Conservation (phyloP, 2,329 filamentous ascomycete species). For the Aspergillus calidoustus region DNA sequence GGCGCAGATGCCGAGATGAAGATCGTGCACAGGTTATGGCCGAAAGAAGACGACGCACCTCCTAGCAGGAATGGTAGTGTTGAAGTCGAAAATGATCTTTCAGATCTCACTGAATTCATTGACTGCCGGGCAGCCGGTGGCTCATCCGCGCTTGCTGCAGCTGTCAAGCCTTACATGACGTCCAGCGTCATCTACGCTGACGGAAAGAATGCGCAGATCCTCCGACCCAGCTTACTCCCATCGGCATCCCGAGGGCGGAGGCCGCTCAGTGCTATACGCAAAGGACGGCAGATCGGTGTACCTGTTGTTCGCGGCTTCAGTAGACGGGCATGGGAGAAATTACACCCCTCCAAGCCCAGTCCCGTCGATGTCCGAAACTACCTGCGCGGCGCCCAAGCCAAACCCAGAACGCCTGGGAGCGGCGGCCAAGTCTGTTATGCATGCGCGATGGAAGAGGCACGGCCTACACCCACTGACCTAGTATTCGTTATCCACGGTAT, state of each 20-base stretch:
- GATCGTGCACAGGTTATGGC: conserved; percentile 82
- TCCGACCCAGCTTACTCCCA: conserved; percentile 83
- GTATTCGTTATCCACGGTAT: conserved; percentile 94
- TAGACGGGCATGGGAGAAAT: conserved; percentile 72
- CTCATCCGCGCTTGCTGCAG: conserved; percentile 48
- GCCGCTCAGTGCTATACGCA: conserved; percentile 82
- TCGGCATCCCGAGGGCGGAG: conserved; percentile 82
- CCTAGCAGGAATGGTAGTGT: conserved; percentile 41
- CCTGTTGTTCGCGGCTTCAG: conserved; percentile 91
- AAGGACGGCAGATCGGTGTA: conserved; percentile 79
- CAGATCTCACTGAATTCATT: conserved; percentile 28
- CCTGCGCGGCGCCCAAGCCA: conserved; percentile 45
- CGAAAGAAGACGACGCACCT: conserved; percentile 54
- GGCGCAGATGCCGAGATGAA: conserved; percentile 91
- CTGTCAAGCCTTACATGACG: conserved; percentile 66
- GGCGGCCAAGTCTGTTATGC: conserved; percentile 51
- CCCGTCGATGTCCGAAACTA: conserved; percentile 48
- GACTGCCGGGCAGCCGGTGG: conserved; percentile 49
- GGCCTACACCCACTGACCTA: conserved; percentile 78
- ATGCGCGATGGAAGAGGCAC: conserved; percentile 66
- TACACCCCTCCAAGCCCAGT: conserved; percentile 62
- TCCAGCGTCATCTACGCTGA: conserved; percentile 89
- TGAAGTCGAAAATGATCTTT: conserved; percentile 7
- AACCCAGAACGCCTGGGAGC: conserved; percentile 29
- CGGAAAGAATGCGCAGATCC: conserved; percentile 74